These are phyloP conservation scores for Pleurostoma richardsiae DNA, from an alignment of 2,329 filamentous ascomycete species.

Conservation along the genomic window DNA sequence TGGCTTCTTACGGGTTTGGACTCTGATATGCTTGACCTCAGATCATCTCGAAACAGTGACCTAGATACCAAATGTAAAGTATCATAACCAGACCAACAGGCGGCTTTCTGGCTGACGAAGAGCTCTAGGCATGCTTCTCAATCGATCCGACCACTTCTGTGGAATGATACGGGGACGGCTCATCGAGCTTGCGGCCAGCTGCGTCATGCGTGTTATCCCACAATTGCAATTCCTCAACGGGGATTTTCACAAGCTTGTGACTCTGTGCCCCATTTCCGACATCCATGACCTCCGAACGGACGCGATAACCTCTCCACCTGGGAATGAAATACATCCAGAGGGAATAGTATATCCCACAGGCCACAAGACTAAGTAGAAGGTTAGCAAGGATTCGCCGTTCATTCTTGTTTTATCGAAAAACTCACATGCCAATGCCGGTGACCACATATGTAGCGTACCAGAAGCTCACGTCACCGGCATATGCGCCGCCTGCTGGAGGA, in stretches of 20 bases:
- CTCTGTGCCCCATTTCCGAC: conserved; percentile 37
- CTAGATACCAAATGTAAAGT: no score
- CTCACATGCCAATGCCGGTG: conserved; percentile 58
- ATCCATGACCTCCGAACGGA: conserved; percentile 3
- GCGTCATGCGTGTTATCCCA: conserved; percentile 35
- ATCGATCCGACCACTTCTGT: no score
- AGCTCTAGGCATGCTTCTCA: no score
- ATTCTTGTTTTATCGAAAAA: conserved; percentile 11
- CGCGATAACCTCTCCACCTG: conserved; percentile 1
- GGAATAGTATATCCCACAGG: conserved; percentile 20
- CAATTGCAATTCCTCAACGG: conserved; percentile 29
- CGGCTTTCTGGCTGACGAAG: no score
- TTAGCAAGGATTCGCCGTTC: background rate
- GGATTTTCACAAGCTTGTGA: conserved; percentile 43
- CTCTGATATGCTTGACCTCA: no score
- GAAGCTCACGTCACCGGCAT: conserved; percentile 63
- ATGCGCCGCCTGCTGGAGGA: conserved; percentile 54
- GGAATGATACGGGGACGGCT: no score
- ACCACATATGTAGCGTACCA: conserved; percentile 69
- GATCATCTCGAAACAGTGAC: no score
- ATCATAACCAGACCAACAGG: no score
- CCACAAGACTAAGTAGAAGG: conserved; percentile 15
- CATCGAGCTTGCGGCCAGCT: conserved; percentile 6
- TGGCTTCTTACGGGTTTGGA: no score
- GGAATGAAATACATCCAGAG: conserved; percentile 7